Base-by-base conservation (phyloP, 106 monocot species). In the Platanthera zijinensis region DNA sequence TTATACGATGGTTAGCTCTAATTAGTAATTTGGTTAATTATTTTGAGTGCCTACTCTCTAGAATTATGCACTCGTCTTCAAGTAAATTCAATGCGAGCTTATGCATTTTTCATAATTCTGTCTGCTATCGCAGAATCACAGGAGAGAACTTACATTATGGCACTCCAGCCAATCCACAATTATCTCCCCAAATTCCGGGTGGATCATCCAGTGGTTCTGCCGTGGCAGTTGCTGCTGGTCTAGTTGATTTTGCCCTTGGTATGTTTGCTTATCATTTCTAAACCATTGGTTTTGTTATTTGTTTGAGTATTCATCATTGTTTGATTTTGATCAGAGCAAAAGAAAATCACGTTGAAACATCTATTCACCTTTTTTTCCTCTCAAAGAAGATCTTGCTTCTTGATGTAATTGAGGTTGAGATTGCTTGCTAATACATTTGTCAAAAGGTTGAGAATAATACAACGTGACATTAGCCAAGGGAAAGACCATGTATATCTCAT, bases 121-220 rank as follows among this genome's bases (percentile, higher is more conserved):
- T 61, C 28, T 78, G 57, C 63, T 77, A 45, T 77, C 85, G 50
- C 82, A 97, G 96, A 53, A 19, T 94, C 52, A 82, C 89, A 19
- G 96, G 96, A 72, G 91, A 91, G 74, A 97, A 91, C 74, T 82
- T 87, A n/a, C 89, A 97, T 79, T 87, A 87, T 86, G 96, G 93
- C 13, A 89, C 86, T 46, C 93, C 93, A 32, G 66, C 84, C 52
- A 97, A 97, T 79, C 89, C 96, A 47, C 82, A 81, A 48, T n/a
- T 80, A 6, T 87, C 82, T 59, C 53, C 83, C 52, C 76, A 86
- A n/a, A 68, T 88, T 17, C 83, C 96, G 53, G 96, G 96, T 52
- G 96, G 96, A 77, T 94, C 96, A 69, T 87, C 89, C 52, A 89
- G 96, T 87, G 96, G 93, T 45, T 83, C 96, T 84, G 87, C 91